phyloP scores from a whole-genome alignment of 768 basidiomycete genomes.

The Trametes villosa region DNA sequence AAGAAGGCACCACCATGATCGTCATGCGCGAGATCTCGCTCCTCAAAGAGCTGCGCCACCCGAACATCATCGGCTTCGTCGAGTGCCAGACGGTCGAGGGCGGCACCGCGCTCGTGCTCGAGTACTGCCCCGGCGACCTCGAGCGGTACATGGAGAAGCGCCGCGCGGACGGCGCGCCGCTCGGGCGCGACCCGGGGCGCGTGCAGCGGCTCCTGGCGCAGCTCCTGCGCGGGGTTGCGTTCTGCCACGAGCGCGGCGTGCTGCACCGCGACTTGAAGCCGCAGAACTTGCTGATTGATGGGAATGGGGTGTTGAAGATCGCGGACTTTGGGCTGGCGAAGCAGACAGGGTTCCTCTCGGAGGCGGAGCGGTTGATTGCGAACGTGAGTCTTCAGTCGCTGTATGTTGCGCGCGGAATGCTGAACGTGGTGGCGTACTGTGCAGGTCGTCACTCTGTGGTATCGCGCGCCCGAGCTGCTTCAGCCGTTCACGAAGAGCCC shows the following conservation, averaged over 20 bases:
- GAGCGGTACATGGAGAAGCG: no score
- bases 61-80: no score
- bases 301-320: background rate
- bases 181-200: background rate
- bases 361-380: background rate
- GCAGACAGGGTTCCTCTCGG: background rate
- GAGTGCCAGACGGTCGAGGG: no score
- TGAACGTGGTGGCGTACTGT: background rate
- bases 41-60: no score
- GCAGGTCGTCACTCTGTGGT: background rate
- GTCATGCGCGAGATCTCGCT: no score
- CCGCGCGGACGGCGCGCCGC: no score
- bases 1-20: no score
- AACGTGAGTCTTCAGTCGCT: background rate
- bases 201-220: background rate
- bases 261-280: slow-evolving; percentile 93
- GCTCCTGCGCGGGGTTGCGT: background rate
- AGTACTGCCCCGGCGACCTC: no score
- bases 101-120: no score
- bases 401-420: background rate
- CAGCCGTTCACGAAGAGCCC: slow-evolving; percentile 43
- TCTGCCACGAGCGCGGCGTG: slow-evolving; percentile 48
- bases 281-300: slow-evolving; percentile 89
- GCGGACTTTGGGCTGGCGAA: background rate
- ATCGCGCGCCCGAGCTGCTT: background rate